Evolutionary conservation across 768 basidiomycete genomes (phyloP), one percentile per base, ranked within the genome.

Genomic region (Trametes sanguinea): DNA sequence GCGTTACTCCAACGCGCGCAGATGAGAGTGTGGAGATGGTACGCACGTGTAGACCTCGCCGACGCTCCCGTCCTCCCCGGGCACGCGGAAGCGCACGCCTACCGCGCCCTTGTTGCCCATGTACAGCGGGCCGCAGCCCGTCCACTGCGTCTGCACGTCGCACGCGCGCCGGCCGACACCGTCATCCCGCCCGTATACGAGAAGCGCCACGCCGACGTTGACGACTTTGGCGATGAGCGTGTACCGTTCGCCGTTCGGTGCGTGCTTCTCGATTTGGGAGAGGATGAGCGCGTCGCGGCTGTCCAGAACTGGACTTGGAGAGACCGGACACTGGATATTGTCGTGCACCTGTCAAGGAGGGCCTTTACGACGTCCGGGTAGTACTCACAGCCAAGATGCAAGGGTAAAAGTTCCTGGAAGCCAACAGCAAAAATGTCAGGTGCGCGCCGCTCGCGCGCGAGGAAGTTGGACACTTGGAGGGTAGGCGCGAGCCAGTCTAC

Each of bases 71-170:
- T 85, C 84, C 33, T 76, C 73, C 8, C 77, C 79, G n/a, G 80
- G 74, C 22, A 95, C 80, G 51, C 89, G 85, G 73, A 98, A 88
- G 43, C 95, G 82, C 44, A 94, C 80, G 13, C 90, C 95, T 2
- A 97, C 94, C 0, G 93, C 95, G 30, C 94, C 94, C 75, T 98
- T 98, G 77, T 99, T 97, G 6, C 92, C 93, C 91, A 97, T 91
- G 66, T 83, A 87, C 14, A 73, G 82, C 37, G 85, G 87, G 5
- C 88, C 89, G 70, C 72, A 85, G 6, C 91, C 89, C 0, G 87
- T 90, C 86, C 91, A 89, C 58, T 83, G 77, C 50, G 89, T 88
- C 68, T 92, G 80, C 39, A 91, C 84, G 67, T 91, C 83, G 62
- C 78, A 75, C 22, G 89, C 77, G 57, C 76, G 78, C 60, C 86